Conservation (phyloP, 768 basidiomycete genomes). For the Rhodosporidiobolus sp. region DNA sequence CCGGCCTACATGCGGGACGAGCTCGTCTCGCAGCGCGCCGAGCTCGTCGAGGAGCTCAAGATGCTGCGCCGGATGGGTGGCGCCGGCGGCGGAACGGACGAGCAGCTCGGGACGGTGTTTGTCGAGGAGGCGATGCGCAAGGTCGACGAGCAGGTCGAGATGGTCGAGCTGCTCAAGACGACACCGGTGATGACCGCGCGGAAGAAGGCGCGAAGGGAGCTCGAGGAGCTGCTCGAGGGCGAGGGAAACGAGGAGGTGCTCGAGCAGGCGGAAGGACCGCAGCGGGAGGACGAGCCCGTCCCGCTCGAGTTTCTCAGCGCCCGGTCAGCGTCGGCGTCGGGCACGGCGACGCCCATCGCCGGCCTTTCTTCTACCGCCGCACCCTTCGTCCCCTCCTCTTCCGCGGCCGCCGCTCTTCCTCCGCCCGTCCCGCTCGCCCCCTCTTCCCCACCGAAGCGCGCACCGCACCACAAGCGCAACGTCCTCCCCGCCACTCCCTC, state of each 20-base stretch:
- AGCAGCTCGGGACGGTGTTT: constrained; percentile 73
- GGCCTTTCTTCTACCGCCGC: constrained; percentile 1
- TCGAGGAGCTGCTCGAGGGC: constrained; percentile 46
- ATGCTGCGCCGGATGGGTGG: constrained; percentile 62
- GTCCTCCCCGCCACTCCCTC: constrained; percentile 75
- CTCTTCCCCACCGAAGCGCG: constrained; percentile 1
- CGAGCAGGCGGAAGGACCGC: constrained; percentile 3
- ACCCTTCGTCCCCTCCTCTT: constrained; percentile 5
- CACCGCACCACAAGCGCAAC: constrained; percentile 54
- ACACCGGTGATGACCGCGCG: constrained; percentile 63
- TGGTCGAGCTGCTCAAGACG: constrained; percentile 66
- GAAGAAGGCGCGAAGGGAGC: constrained; percentile 56
- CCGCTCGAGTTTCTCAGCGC: constrained; percentile 27
- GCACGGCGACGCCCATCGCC: background rate
- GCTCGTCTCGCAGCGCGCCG: constrained; percentile 67
- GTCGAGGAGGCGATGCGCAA: constrained; percentile 73
- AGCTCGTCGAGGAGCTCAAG: constrained; percentile 68
- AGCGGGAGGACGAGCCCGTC: constrained; percentile 5
- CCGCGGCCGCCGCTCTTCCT: background rate
- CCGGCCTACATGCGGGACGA: constrained; percentile 75
- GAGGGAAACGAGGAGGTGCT: constrained; percentile 11
- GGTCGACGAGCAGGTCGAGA: constrained; percentile 73
- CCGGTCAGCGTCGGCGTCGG: background rate
- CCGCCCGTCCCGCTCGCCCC: background rate
- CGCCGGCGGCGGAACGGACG: constrained; percentile 48